A percentile compares a stretch with the other conserved stretches of the same genome.
Conservation (phyloP, 495 filamentous ascomycete genomes). For the Neurospora sp. region DNA sequence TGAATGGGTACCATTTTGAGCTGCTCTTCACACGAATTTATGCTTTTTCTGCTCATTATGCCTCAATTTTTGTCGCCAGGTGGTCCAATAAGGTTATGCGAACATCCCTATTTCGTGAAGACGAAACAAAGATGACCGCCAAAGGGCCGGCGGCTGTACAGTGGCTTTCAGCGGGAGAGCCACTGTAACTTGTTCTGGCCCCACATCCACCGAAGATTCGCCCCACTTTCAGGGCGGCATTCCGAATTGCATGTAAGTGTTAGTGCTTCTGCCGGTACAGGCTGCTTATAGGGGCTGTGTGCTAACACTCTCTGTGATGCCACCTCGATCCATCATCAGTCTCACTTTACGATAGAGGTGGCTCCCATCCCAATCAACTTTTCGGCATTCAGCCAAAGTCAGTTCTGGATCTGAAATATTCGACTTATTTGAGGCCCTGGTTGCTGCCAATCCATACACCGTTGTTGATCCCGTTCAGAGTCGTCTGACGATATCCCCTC, state of each 20-base stretch:
- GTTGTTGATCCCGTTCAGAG: too few species aligned
- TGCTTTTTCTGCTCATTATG: fast-evolving
- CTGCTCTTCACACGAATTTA: not conserved
- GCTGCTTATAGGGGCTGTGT: fast-evolving
- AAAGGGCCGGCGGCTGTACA: not conserved
- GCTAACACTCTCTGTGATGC: not conserved
- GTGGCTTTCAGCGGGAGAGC: not conserved
- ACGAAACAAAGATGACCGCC: not conserved
- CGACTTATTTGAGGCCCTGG: too few species aligned
- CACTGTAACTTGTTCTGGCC: not conserved
- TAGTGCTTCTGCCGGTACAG: fast-evolving
- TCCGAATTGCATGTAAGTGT: not conserved
- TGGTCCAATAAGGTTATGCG: not conserved
- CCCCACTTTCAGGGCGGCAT: not conserved
- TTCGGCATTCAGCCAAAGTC: too few species aligned
- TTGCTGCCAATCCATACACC: too few species aligned
- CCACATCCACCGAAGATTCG: not conserved
- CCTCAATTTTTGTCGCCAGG: fast-evolving
- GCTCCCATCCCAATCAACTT: too few species aligned
- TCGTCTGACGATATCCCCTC: too few species aligned
- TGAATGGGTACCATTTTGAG: too few species aligned
- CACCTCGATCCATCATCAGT: too few species aligned
- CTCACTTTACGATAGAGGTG: too few species aligned
- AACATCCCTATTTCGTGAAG: not conserved
- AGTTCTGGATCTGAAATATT: too few species aligned